Evolutionary conservation across 2,329 filamentous ascomycete genomes (phyloP).

Genomic region (Xylariaceae sp.): DNA sequence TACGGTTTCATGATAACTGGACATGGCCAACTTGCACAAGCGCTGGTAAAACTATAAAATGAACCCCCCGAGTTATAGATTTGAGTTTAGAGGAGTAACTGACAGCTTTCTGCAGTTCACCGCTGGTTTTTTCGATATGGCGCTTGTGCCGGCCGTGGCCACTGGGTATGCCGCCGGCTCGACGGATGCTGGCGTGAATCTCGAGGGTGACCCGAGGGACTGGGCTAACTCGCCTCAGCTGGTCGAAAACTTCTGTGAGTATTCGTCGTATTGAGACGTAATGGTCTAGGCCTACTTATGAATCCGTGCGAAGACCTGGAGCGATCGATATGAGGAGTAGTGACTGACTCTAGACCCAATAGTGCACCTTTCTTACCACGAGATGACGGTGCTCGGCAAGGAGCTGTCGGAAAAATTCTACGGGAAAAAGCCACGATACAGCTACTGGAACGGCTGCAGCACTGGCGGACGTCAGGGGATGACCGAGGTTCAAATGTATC

Average conservation of each 20-base stretch:
- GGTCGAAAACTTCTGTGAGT: slow-evolving; percentile 42
- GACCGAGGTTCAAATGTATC: slow-evolving; percentile 57
- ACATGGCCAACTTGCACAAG: too few species aligned
- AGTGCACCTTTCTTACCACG: slow-evolving; percentile 48
- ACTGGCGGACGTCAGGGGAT: slow-evolving; percentile 63
- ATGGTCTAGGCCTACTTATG: too few species aligned
- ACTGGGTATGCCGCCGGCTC: slow-evolving; percentile 32
- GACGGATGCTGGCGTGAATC: slow-evolving; percentile 31
- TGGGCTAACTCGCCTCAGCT: slow-evolving; percentile 32
- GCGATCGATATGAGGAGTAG: too few species aligned
- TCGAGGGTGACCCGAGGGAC: slow-evolving; percentile 26
- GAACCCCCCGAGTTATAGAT: not conserved
- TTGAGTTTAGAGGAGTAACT: not conserved
- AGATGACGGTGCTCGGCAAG: slow-evolving; percentile 57
- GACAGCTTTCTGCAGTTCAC: slow-evolving; percentile 23
- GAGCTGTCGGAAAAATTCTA: slow-evolving; percentile 56
- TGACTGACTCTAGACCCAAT: slow-evolving; percentile 17
- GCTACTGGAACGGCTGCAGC: slow-evolving; percentile 62
- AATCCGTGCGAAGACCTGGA: too few species aligned
- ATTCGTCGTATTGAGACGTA: too few species aligned
- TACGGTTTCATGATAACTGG: too few species aligned
- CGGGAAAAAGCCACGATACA: slow-evolving; percentile 49
- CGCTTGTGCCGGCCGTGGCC: slow-evolving; percentile 28
- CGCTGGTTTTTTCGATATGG: slow-evolving; percentile 28
- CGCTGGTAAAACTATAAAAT: too few species aligned